Base-by-base conservation (phyloP, 176 grass and related monocot species). In the Zizania latifolia region DNA sequence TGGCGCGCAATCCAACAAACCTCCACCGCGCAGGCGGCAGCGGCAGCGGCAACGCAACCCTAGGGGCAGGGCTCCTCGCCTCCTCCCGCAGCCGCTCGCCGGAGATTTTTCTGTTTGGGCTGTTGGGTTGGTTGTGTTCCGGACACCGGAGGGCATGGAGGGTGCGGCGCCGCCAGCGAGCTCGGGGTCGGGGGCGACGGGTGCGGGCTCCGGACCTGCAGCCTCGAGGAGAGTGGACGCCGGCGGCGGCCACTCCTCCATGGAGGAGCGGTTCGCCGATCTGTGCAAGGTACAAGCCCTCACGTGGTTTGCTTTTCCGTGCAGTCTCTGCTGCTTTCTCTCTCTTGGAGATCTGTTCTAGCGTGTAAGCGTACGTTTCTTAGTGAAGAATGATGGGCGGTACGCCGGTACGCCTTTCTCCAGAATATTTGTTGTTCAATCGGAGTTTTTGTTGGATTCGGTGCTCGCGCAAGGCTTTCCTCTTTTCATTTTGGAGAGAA, bases 181-280 rank as follows among this genome's bases (percentile, higher is more conserved):
- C 61, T 35, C 75, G 5, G 78, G 55, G 15, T 70, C 74, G 12
- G 68, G 39, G 5, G 33, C 35, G 60, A 62, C 67, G 4, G 79
- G 12, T 0, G 36, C 13, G 50, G 61, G 31, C 17, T 78, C 78
- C 15, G 63, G 14, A 6, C 21, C 76, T 16, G 23, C 63, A 7
- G 28, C 17, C 4, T 55, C 0, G 4, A 28, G 28, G 19, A 61
- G 43, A n/a, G 9, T 8, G 29, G 10, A 34, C 21, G 28, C 46
- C 6, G 24, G 37, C 58, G 43, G 35, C 37, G 28, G 75, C 27
- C 12, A 68, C 21, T 19, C 15, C 0, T 58, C 76, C 56, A 58
- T 75, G 70, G 86, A 84, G 75, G 76, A 55, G 29, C 65, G 76
- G 22, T 84, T 88, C 56, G 76, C 76, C 6, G 76, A 62, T 58